Base-by-base conservation (phyloP, 139 green algal genomes). In the Chlorella ohadii region DNA sequence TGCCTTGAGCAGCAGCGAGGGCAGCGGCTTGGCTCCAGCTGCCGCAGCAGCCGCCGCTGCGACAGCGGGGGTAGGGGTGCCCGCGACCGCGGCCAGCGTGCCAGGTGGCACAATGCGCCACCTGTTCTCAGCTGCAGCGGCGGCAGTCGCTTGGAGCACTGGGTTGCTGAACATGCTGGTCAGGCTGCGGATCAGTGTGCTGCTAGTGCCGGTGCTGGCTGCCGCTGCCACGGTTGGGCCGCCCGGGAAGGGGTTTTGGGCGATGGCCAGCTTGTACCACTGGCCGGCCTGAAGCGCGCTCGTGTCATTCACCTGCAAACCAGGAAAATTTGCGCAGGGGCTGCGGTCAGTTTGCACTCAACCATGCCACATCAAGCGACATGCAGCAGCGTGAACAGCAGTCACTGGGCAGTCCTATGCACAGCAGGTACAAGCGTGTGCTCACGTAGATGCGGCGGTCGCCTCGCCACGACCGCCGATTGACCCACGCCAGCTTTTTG, bases 181-280 rank as follows among this genome's bases (percentile, higher is more conserved):
- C 12, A 77, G 25, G 51, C 15, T 59, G 51, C 51, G 2, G 12
- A 38, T 1, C 1, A 71, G 28, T 1, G n/a, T 38, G 64, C 15
- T 31, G 28, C 15, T 31, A 9, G n/a, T n/a, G n/a, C 28, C 20
- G 64, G 7, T 33, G n/a, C 27, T 15, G 7, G 64, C 27, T 38
- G 64, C 28, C 7, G 64, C 15, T 7, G 15, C n/a, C 20, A 33
- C 64, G 4, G 63, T 68, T 4, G 27, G 28, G 64, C 64, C 16
- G 5, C 28, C 28, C 2, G 15, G n/a, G n/a, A 22, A 38, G 7
- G 28, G n/a, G 64, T 38, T 57, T 13, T 57, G 38, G 9, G 23
- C 7, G 22, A 56, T 39, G 38, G 70, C 70, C 70, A 77, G 39
- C 70, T 77, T 77, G 39, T 77, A 77, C 70, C 70, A 77, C 25